Conservation (phyloP, 2,329 filamentous ascomycete species). For the Colletotrichum sp. region DNA sequence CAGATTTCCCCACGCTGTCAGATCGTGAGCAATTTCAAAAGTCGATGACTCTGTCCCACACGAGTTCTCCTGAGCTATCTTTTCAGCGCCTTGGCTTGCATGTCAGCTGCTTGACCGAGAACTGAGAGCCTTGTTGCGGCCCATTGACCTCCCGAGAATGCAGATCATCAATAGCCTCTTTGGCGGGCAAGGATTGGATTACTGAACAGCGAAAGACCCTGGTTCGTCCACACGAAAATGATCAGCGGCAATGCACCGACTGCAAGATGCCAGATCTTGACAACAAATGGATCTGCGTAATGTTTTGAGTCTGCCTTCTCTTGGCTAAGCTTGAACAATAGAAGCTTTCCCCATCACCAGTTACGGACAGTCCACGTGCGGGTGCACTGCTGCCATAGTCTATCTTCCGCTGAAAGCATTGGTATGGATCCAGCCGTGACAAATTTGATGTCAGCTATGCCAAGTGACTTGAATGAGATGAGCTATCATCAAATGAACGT, state of each 20-base stretch:
- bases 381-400: not conserved
- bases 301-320: not conserved
- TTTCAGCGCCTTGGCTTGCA: not conserved
- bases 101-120: not conserved
- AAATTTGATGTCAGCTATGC: not conserved
- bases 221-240: not conserved
- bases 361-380: rapidly evolving
- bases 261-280: not conserved
- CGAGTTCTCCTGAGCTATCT: not conserved
- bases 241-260: not conserved
- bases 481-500: not conserved
- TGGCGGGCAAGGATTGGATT: not conserved
- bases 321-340: not conserved
- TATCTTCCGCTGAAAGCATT: not conserved
- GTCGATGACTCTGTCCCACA: not conserved
- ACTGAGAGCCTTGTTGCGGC: not conserved
- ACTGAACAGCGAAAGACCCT: not conserved
- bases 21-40: not conserved
- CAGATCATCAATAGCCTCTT: not conserved
- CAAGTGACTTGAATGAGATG: not conserved
- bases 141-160: not conserved
- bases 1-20: not conserved
- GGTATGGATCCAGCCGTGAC: not conserved
- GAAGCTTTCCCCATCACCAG: not conserved
- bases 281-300: not conserved